Evolutionary conservation across 371 early-diverging fungal genomes (phyloP), one percentile per base, ranked within the genome.

Genomic region (Rhizopus sp.): DNA sequence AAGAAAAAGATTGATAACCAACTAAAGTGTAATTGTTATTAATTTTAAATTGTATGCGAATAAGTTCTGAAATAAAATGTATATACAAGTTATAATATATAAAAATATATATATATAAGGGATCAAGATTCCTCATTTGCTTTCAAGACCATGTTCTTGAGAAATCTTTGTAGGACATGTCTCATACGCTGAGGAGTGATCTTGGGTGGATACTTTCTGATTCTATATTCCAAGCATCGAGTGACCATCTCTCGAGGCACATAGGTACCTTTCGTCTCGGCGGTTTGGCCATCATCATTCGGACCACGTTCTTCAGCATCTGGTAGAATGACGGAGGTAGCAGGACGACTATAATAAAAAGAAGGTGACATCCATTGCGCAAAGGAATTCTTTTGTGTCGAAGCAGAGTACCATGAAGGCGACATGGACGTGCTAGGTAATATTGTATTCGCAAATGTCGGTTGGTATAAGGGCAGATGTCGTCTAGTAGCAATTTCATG

Each of bases 331-430:
- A 69, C 70, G 8, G 78, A 72, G 0, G 73, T 73, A 8, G 70
- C 78, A 13, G 75, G 75, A 29, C 78, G 66, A 52, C 75, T 75
- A 35, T 78, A 78, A 44, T 74, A 78, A 40, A 78, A 78, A 7
- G 75, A 75, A 13, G 78, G 78, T 4, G 78, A 78, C 78, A 78
- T 78, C 78, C 78, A 78, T 42, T 70, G 66, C 33, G 75, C 69
- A 57, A 72, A 69, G 2, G 70, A 66, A 47, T 73, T 78, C 45
- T 78, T 78, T 64, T 75, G 75, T 32, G 70, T 64, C 1, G 78
- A 78, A 8, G 78, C 73, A 46, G 78, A 72, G 44, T 78, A 78
- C 78, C 78, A 78, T 7, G 78, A 72, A 8, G 78, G 78, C 1
- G 78, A 78, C 78, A 78, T 78, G 33, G 66, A 62, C 53, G 68